Percentiles rank a stretch among this genome's conserved stretches.
Conservation (phyloP, 257 asterid species). For the Fraxinus pennsylvanica region DNA sequence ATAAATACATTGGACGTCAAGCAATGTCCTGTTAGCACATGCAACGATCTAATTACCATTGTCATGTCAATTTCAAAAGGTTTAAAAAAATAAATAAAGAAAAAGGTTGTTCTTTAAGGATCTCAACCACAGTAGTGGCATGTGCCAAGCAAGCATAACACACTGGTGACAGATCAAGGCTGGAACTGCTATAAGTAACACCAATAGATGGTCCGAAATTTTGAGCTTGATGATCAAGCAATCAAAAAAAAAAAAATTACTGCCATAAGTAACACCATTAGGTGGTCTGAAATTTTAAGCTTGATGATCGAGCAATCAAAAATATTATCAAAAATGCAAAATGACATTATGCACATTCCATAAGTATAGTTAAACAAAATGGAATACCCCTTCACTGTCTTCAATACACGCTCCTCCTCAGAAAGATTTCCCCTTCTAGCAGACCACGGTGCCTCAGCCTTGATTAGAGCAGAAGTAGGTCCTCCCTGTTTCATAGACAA, state of each 20-base stretch:
- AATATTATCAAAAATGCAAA: background rate
- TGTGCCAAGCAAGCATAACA: background rate
- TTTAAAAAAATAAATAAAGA: background rate
- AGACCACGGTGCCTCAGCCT: constrained; percentile 98
- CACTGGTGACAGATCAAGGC: background rate
- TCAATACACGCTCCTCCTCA: constrained; percentile 77
- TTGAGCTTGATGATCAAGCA: background rate
- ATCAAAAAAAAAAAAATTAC: background rate
- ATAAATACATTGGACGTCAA: background rate
- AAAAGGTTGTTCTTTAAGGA: background rate
- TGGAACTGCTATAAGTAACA: background rate
- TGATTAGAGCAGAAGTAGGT: constrained; percentile 56
- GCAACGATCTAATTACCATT: background rate
- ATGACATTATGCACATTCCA: background rate
- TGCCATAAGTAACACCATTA: background rate
- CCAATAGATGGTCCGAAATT: background rate
- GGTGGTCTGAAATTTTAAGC: background rate
- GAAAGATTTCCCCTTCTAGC: constrained; percentile 78
- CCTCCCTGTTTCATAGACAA: constrained; percentile 45
- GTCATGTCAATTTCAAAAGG: background rate
- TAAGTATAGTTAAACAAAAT: constrained; percentile 13
- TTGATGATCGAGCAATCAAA: background rate
- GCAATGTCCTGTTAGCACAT: background rate
- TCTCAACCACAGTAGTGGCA: background rate
- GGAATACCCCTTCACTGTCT: constrained; percentile 87